phyloP scores from a whole-genome alignment of 306 rosid genomes.

The Fragaria iinumae region DNA sequence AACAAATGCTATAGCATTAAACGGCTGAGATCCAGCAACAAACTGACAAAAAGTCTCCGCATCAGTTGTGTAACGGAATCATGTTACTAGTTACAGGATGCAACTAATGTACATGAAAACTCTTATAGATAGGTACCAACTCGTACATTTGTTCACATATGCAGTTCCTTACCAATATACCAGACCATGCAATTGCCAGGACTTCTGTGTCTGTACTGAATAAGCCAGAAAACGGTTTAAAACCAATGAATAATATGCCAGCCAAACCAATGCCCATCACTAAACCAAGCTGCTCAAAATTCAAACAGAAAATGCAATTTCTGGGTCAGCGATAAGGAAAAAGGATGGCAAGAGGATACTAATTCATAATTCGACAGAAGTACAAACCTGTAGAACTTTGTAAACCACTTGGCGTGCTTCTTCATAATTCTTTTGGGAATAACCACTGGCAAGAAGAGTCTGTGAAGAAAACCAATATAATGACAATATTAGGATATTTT shows the following conservation, averaged over 20 bases:
- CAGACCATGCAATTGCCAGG: conserved; percentile 69
- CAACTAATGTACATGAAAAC: neutral
- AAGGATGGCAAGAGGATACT: neutral
- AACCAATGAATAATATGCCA: conserved; percentile 64
- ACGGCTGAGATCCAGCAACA: conserved; percentile 94
- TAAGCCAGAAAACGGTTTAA: conserved; percentile 68
- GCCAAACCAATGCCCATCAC: conserved; percentile 63
- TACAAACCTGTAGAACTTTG: conserved; percentile 73
- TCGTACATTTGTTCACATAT: neutral
- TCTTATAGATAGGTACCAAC: conserved; percentile 2
- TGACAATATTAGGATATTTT: conserved; percentile 22
- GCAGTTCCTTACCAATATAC: conserved; percentile 63
- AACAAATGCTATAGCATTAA: conserved; percentile 92
- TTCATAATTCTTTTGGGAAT: conserved; percentile 69
- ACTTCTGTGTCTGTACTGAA: conserved; percentile 80
- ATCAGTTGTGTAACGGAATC: conserved; percentile 27
- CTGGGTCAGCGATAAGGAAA: conserved; percentile 12
- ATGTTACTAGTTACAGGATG: conserved; percentile 15
- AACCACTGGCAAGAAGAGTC: conserved; percentile 82
- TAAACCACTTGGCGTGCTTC: conserved; percentile 63
- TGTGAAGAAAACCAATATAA: conserved; percentile 33
- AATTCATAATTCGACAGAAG: neutral
- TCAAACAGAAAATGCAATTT: conserved; percentile 22
- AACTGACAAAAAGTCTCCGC: conserved; percentile 45
- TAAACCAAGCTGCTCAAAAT: conserved; percentile 66